These are phyloP conservation scores for Suillus lakei DNA, from an alignment of 768 basidiomycete species.

Conservation along the genomic window DNA sequence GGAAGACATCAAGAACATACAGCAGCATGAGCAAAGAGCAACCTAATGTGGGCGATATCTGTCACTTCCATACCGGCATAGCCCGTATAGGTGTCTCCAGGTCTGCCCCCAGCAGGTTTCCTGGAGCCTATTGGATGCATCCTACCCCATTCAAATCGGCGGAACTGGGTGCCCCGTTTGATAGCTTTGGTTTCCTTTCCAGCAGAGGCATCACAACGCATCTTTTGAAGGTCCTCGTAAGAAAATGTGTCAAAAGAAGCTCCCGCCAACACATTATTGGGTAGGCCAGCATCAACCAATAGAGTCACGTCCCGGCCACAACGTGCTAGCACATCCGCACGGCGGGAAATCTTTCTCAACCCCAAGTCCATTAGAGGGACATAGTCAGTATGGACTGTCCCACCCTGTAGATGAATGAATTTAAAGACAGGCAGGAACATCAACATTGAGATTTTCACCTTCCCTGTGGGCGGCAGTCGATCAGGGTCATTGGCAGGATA, in stretches of 20 bases:
- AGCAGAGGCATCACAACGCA: background rate
- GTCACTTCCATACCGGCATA: background rate
- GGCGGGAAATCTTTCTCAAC: background rate
- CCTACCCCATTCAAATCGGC: background rate
- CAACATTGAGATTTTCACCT: background rate
- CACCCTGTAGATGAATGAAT: background rate
- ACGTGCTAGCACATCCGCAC: background rate
- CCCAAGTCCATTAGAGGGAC: background rate
- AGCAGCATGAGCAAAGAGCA: background rate
- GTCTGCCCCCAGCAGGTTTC: background rate
- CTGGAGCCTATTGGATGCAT: background rate
- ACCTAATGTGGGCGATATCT: background rate
- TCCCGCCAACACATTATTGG: background rate
- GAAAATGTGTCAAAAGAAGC: background rate
- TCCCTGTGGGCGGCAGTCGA: background rate
- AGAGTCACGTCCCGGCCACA: background rate
- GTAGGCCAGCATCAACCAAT: background rate
- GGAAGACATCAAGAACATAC: background rate
- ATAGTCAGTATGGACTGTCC: background rate
- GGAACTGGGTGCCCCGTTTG: background rate
- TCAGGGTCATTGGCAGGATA: background rate
- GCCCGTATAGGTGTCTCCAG: background rate
- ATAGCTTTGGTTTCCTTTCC: background rate
- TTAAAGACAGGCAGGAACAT: background rate
- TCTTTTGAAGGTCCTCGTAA: background rate